Conservation (phyloP, 2,329 filamentous ascomycete species). For the Fusarium compactum region DNA sequence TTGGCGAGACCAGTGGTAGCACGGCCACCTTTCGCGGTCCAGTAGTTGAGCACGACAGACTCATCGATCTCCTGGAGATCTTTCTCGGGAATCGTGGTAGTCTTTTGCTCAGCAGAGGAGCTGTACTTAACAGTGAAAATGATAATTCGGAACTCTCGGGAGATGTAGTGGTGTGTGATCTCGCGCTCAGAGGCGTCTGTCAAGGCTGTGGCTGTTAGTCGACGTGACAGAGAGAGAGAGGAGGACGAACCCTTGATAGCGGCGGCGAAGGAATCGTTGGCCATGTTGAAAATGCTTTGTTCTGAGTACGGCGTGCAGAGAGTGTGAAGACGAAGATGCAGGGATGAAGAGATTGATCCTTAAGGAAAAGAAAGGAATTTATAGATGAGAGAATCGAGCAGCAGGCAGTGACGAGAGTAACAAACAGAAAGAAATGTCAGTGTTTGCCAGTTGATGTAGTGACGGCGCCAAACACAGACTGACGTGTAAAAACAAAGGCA, state of each 20-base stretch:
- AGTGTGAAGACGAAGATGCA: not conserved
- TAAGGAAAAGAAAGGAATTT: too few species aligned
- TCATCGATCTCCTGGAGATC: not conserved
- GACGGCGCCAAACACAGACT: not conserved
- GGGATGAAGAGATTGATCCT: not conserved
- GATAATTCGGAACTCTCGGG: not conserved
- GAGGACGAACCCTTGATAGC: not conserved
- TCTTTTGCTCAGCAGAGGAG: not conserved
- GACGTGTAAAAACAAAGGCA: not conserved
- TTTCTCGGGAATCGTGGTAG: not conserved
- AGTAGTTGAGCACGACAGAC: not conserved
- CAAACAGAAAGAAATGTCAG: not conserved
- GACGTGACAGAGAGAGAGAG: too few species aligned
- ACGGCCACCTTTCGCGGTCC: not conserved
- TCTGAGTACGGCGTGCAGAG: too few species aligned
- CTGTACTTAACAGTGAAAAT: not conserved
- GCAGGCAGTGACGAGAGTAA: not conserved
- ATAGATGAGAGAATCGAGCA: not conserved
- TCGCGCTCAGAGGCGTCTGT: not conserved
- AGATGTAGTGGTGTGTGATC: accelerated
- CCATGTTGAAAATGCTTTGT: too few species aligned
- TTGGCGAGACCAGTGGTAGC: not conserved
- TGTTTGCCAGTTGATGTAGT: not conserved
- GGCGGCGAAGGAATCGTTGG: too few species aligned
- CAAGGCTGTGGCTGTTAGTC: not conserved